A percentile compares a stretch with the other conserved stretches of the same genome.
These are phyloP conservation scores for Euphorbia celastroides DNA, from an alignment of 441 rosid genomes.

Conservation along the genomic window DNA sequence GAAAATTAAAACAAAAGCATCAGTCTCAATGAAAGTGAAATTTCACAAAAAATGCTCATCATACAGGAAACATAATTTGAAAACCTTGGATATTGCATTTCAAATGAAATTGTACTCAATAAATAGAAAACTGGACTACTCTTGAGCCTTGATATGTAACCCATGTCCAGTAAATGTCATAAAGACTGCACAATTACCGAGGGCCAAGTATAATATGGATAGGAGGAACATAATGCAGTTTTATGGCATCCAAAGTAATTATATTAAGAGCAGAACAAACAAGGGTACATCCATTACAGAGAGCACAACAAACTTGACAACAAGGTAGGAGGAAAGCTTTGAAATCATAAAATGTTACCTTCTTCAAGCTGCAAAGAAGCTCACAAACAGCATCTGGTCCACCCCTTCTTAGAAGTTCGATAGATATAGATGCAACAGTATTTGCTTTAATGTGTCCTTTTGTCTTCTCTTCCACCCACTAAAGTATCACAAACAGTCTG, in stretches of 20 bases:
- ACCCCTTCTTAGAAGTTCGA: conserved; percentile 77
- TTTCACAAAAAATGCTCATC: not conserved
- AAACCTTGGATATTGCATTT: not conserved
- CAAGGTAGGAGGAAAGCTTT: not conserved
- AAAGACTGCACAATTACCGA: conserved; percentile 1
- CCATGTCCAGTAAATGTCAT: not conserved
- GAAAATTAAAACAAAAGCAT: conserved; percentile 20
- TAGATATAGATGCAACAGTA: conserved; percentile 69
- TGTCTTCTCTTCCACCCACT: conserved; percentile 99
- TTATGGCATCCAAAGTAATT: conserved; percentile 1
- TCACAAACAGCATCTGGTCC: conserved; percentile 93
- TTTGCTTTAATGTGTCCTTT: conserved; percentile 57
- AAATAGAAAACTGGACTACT: not conserved
- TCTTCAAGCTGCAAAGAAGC: conserved; percentile 62
- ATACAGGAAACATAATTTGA: not conserved
- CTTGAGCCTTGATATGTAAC: not conserved
- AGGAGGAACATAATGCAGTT: not conserved
- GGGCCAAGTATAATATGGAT: not conserved
- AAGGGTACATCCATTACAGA: not conserved
- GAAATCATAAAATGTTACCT: conserved; percentile 36
- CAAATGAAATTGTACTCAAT: not conserved
- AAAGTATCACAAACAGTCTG: conserved; percentile 18
- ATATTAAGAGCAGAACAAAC: not conserved
- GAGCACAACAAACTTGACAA: not conserved
- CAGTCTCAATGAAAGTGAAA: not conserved